Conservation (phyloP, 2,329 filamentous ascomycete genomes). For the Emergomyces africanus region DNA sequence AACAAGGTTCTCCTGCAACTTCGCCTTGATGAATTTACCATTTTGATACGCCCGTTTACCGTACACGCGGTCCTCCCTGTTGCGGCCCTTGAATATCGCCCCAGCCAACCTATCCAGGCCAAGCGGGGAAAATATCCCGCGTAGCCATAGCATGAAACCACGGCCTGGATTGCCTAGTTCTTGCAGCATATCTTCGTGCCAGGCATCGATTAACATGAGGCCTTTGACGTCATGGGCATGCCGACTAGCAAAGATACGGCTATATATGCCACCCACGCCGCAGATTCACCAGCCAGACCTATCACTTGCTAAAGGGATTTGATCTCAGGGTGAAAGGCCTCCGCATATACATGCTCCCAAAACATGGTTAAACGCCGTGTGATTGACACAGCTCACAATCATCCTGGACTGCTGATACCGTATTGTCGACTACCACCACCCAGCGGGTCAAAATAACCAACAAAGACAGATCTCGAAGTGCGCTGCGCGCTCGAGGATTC, state of each 20-base stretch:
- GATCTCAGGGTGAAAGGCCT: not conserved
- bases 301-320: not conserved
- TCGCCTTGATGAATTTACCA: slow-evolving; percentile 76
- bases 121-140: slow-evolving; percentile 73
- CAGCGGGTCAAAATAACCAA: not conserved
- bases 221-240: slow-evolving; percentile 64
- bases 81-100: slow-evolving; percentile 69
- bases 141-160: slow-evolving; percentile 77
- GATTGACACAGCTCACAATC: not conserved
- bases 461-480: not conserved
- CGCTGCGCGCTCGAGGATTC: not conserved
- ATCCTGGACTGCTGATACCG: not conserved
- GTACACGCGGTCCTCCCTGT: slow-evolving; percentile 70
- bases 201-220: slow-evolving; percentile 71
- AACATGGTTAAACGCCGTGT: not conserved
- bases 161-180: slow-evolving; percentile 52
- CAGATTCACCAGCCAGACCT: not conserved
- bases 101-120: slow-evolving; percentile 70
- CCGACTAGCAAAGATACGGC: slow-evolving; percentile 78
- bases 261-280: slow-evolving; percentile 78
- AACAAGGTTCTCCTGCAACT: slow-evolving; percentile 85
- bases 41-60: slow-evolving; percentile 66
- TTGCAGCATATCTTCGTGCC: slow-evolving; percentile 72
- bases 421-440: not conserved
- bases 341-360: not conserved